These are phyloP conservation scores for Sinapis alba DNA, from an alignment of 441 rosid genomes.

Conservation along the genomic window DNA sequence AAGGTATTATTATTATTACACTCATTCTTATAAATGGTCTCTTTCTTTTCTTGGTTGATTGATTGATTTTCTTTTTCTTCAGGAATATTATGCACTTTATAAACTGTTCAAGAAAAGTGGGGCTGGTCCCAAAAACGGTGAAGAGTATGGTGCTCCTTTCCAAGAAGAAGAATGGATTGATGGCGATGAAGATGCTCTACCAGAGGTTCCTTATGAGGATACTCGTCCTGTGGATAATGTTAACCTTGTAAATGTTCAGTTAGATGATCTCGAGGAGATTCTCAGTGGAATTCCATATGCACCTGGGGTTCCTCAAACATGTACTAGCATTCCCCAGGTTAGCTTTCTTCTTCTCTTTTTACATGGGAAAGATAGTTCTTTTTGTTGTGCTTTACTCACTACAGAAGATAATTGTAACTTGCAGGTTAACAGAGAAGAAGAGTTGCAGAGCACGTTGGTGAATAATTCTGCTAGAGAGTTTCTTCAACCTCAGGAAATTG, in stretches of 20 bases:
- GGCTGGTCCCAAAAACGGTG: conserved; percentile 7
- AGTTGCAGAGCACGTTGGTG: conserved; percentile 1
- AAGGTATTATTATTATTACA: conserved; percentile 42
- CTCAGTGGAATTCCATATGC: not conserved
- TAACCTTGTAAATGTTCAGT: not conserved
- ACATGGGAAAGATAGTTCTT: not conserved
- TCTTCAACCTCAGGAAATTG: not conserved
- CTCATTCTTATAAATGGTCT: not conserved
- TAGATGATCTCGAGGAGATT: not conserved
- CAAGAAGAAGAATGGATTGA: conserved; percentile 3
- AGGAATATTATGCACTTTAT: conserved; percentile 1
- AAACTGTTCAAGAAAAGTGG: not conserved
- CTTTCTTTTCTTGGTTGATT: not conserved
- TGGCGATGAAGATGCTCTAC: not conserved
- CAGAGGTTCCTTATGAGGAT: not conserved
- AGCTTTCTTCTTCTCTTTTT: not conserved
- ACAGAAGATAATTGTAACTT: not conserved
- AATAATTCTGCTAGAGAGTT: not conserved
- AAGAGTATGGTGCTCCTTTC: conserved; percentile 2
- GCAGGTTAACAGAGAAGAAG: not conserved
- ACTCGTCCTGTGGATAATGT: not conserved
- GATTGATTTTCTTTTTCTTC: not conserved
- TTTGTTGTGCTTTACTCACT: not conserved
- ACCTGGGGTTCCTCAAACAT: conserved; percentile 6
- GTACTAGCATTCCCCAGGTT: not conserved